These are phyloP conservation scores for Plenodomus lindquistii DNA, from an alignment of 2,329 filamentous ascomycete species.

Conservation along the genomic window DNA sequence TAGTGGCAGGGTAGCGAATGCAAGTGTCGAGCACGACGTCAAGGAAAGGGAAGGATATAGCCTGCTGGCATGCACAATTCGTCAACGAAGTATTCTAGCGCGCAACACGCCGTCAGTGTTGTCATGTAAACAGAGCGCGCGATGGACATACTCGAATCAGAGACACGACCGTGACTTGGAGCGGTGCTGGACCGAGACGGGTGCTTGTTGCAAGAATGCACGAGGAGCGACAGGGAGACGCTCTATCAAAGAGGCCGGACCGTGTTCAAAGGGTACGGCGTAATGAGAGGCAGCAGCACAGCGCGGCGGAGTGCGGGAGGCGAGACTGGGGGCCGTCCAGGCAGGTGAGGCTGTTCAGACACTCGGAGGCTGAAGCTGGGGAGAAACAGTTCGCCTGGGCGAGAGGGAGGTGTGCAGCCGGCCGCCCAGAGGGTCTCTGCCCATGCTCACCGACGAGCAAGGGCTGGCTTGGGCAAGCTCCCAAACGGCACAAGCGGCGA, in stretches of 20 bases:
- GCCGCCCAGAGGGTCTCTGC: slow-evolving; percentile 23
- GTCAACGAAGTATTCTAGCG: not conserved
- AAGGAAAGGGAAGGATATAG: slow-evolving; percentile 4
- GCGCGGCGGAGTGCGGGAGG: slow-evolving; percentile 38
- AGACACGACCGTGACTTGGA: slow-evolving; percentile 18
- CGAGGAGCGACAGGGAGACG: slow-evolving; percentile 24
- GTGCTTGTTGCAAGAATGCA: slow-evolving; percentile 16
- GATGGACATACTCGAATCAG: slow-evolving; percentile 24
- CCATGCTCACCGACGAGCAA: slow-evolving; percentile 26
- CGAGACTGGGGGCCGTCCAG: slow-evolving; percentile 12
- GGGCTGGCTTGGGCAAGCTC: slow-evolving; percentile 23
- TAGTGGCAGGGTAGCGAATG: not conserved
- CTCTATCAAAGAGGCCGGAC: slow-evolving; percentile 44
- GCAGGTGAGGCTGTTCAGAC: slow-evolving; percentile 36
- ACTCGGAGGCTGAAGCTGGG: slow-evolving; percentile 33
- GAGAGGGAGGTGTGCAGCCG: slow-evolving; percentile 20
- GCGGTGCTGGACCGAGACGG: slow-evolving; percentile 16
- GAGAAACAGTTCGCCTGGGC: slow-evolving; percentile 29
- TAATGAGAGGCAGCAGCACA: slow-evolving; percentile 44
- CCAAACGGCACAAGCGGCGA: slow-evolving; percentile 26
- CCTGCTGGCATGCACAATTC: slow-evolving; percentile 8
- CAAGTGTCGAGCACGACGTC: not conserved
- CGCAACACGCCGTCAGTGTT: slow-evolving; percentile 17
- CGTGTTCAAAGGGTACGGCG: slow-evolving; percentile 14
- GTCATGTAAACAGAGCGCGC: slow-evolving; percentile 13